Conservation (phyloP, 345 rosid genomes). For the Arabidopsis suecica region DNA sequence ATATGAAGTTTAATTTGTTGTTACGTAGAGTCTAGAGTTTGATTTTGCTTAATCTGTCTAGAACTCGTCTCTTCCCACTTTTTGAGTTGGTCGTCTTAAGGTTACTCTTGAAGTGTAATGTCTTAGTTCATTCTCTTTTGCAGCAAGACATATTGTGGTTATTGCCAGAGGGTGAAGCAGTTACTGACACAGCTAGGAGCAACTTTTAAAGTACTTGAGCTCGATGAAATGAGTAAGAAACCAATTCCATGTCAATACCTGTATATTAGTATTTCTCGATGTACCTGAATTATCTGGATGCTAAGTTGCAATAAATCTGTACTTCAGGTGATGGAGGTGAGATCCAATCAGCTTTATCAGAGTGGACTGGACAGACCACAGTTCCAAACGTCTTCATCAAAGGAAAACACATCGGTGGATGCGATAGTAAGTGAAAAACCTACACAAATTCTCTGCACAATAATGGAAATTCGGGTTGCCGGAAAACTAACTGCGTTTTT, state of each 20-base stretch:
- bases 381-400: constrained; percentile 75
- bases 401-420: constrained; percentile 73
- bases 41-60: not conserved
- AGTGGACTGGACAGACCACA: constrained; percentile 69
- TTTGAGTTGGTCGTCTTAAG: not conserved
- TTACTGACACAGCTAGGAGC: constrained; percentile 41
- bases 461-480: not conserved
- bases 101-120: not conserved
- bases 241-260: not conserved
- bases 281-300: not conserved
- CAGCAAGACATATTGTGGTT: constrained; percentile 78
- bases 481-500: not conserved
- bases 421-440: constrained; percentile 54
- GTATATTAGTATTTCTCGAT: not conserved
- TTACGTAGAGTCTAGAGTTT: not conserved
- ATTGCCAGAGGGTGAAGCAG: constrained; percentile 49
- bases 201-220: constrained; percentile 40
- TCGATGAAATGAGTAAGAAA: constrained; percentile 42
- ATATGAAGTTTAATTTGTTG: not conserved
- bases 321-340: constrained; percentile 41
- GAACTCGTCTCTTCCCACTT: too few relatives aligned
- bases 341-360: constrained; percentile 55
- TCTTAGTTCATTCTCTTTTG: constrained; percentile 9
- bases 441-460: not conserved
- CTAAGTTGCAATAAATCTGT: not conserved